Percentiles rank a stretch among this genome's conserved stretches.
Conservation (phyloP, 768 basidiomycete species). For the Podaxis sp. region DNA sequence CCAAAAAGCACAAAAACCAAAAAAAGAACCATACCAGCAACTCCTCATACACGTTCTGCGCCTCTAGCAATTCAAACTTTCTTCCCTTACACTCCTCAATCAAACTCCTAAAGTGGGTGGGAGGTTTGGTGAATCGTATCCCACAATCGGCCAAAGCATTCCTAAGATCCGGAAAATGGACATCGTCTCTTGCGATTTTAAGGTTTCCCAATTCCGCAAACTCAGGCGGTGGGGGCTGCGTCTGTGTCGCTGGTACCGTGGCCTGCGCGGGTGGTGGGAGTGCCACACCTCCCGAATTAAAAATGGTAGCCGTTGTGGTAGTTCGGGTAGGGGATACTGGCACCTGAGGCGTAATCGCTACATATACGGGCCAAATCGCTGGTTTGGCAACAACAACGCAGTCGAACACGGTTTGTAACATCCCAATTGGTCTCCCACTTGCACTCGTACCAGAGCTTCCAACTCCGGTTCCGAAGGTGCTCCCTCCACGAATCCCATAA, state of each 20-base stretch:
- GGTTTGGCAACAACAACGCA: conserved; percentile 16
- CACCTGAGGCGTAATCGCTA: neutral
- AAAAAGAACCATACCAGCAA: neutral
- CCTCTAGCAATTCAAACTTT: neutral
- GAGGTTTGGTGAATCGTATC: conserved; percentile 6
- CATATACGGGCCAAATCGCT: conserved; percentile 31
- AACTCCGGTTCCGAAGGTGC: too few relatives aligned
- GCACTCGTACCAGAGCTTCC: conserved; percentile 25
- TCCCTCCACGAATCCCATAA: conserved; percentile 14
- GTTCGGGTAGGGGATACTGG: neutral
- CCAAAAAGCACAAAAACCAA: neutral
- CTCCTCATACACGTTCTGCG: neutral
- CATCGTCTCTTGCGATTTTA: conserved; percentile 1
- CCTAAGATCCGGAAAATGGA: conserved; percentile 1
- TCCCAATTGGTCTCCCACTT: conserved; percentile 22
- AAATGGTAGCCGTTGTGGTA: neutral
- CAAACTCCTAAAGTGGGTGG: neutral
- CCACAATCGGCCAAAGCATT: conserved; percentile 3
- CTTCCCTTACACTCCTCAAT: neutral
- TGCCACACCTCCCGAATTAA: neutral
- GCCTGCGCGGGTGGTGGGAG: too few relatives aligned
- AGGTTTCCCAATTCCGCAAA: neutral
- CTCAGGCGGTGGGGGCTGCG: neutral
- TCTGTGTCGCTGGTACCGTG: too few relatives aligned
- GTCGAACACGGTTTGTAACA: conserved; percentile 27